phyloP scores from a whole-genome alignment of 768 basidiomycete genomes.

The Tricholoma sp. region DNA sequence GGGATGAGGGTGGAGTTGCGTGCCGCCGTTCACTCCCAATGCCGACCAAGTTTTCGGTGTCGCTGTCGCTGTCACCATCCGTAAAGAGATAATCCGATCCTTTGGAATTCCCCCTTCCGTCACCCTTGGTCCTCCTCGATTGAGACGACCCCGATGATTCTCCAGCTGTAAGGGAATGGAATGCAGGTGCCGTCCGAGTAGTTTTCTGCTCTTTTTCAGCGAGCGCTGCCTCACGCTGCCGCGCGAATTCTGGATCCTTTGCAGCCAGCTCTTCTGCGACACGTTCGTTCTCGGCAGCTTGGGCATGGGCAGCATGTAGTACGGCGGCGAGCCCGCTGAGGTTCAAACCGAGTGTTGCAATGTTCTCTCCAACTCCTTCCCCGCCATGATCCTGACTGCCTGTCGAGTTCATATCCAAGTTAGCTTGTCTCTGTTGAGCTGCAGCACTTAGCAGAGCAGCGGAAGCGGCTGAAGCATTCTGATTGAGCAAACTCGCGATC shows the following conservation, averaged over 20 bases:
- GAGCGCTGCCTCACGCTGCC: constrained; percentile 39
- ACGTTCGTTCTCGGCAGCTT: constrained; percentile 44
- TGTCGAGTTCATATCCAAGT: constrained; percentile 30
- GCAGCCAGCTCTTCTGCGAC: constrained; percentile 37
- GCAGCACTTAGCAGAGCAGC: constrained; percentile 61
- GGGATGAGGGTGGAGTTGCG: constrained; percentile 29
- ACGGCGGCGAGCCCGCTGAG: constrained; percentile 71
- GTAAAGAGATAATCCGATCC: constrained; percentile 54
- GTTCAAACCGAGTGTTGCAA: constrained; percentile 47
- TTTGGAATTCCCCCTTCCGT: constrained; percentile 37
- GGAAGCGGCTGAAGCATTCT: constrained; percentile 68
- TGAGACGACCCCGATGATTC: constrained; percentile 30
- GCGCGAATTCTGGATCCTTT: constrained; percentile 40
- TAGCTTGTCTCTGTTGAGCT: constrained; percentile 60
- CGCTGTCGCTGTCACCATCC: constrained; percentile 40
- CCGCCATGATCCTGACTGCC: constrained; percentile 21
- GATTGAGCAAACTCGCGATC: constrained; percentile 68
- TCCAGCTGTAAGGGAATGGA: constrained; percentile 69
- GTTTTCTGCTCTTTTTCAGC: constrained; percentile 43
- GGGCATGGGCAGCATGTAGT: constrained; percentile 71
- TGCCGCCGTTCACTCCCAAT: constrained; percentile 21
- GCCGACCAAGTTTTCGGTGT: constrained; percentile 32
- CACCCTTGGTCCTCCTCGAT: constrained; percentile 27
- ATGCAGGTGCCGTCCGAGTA: constrained; percentile 71
- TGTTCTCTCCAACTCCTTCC: constrained; percentile 24